phyloP scores from a whole-genome alignment of 306 rosid genomes.

The Acacia melanoxylon region DNA sequence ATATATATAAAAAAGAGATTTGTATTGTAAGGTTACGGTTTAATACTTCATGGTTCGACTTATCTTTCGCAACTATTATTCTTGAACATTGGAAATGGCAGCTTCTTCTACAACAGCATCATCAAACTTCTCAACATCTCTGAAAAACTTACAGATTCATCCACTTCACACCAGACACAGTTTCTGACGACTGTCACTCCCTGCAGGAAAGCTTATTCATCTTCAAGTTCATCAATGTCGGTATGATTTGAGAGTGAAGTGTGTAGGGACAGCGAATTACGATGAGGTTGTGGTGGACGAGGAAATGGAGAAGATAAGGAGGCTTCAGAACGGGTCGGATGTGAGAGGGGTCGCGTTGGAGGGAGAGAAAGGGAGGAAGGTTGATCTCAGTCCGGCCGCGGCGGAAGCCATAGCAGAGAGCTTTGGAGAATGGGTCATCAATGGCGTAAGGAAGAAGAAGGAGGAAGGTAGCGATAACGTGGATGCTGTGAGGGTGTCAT shows the following conservation, averaged over 20 bases:
- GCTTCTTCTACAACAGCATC: constrained; percentile 43
- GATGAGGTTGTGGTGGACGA: constrained; percentile 70
- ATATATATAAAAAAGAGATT: neutral
- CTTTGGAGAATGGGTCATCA: constrained; percentile 81
- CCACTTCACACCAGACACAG: constrained; percentile 28
- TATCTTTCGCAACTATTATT: constrained; percentile 41
- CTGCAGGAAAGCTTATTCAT: neutral
- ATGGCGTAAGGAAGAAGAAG: constrained; percentile 55
- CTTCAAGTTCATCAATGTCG: neutral
- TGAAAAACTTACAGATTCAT: neutral
- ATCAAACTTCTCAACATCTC: constrained; percentile 40
- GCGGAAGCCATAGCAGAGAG: constrained; percentile 85
- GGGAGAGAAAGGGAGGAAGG: constrained; percentile 78
- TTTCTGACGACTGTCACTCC: constrained; percentile 27
- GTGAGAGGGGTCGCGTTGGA: constrained; percentile 85
- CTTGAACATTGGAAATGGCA: constrained; percentile 34
- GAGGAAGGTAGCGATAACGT: too few species aligned
- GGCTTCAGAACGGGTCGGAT: constrained; percentile 95
- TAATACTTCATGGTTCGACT: constrained; percentile 20
- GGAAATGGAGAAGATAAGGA: constrained; percentile 71
- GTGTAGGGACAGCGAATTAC: constrained; percentile 48
- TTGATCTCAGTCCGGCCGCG: constrained; percentile 72
- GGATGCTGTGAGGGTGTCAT: too few species aligned
- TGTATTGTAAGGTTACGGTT: constrained; percentile 55
- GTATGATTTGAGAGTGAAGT: constrained; percentile 22